A percentile compares a stretch with the other conserved stretches of the same genome.
Evolutionary conservation across 2,329 filamentous ascomycete species (phyloP).

Genomic region (Colletotrichum chlorophyti): DNA sequence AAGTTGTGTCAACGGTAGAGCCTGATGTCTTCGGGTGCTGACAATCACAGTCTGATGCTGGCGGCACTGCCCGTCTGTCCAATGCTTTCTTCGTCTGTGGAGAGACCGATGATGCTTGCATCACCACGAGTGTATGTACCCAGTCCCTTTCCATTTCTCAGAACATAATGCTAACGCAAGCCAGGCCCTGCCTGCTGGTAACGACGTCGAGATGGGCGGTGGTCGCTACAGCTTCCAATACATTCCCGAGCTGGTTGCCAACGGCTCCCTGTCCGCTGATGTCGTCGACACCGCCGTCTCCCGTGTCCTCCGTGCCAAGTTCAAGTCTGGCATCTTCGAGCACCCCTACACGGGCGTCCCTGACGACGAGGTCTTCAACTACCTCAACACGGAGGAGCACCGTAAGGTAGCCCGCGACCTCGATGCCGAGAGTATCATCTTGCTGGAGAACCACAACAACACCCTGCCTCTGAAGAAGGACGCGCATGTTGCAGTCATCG

Average conservation of each 20-base stretch:
- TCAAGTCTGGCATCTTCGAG: slow-evolving; percentile 74
- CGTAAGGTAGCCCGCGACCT: slow-evolving; percentile 66
- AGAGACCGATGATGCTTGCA: slow-evolving; percentile 67
- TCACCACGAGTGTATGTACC: slow-evolving; percentile 60
- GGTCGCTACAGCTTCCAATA: slow-evolving; percentile 74
- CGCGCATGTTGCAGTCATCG: slow-evolving; percentile 75
- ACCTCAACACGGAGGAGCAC: slow-evolving; percentile 67
- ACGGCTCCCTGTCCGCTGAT: slow-evolving; percentile 64
- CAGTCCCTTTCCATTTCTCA: not conserved
- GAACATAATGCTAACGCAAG: slow-evolving; percentile 2
- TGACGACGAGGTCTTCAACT: slow-evolving; percentile 58
- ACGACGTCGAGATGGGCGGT: slow-evolving; percentile 79
- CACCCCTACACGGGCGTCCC: slow-evolving; percentile 68
- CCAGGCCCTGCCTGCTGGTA: slow-evolving; percentile 69
- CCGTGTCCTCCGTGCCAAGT: slow-evolving; percentile 71
- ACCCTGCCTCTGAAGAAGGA: slow-evolving; percentile 64
- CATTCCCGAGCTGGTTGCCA: slow-evolving; percentile 69
- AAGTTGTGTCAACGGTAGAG: no score
- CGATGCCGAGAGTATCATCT: slow-evolving; percentile 68
- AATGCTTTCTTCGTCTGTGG: slow-evolving; percentile 69
- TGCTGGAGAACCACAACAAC: slow-evolving; percentile 64
- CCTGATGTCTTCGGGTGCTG: no score
- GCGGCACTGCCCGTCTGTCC: slow-evolving; percentile 73
- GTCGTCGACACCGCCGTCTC: slow-evolving; percentile 72
- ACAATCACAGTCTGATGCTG: slow-evolving; percentile 59